Conservation (phyloP, 306 rosid species). For the Dryas alaskensis region DNA sequence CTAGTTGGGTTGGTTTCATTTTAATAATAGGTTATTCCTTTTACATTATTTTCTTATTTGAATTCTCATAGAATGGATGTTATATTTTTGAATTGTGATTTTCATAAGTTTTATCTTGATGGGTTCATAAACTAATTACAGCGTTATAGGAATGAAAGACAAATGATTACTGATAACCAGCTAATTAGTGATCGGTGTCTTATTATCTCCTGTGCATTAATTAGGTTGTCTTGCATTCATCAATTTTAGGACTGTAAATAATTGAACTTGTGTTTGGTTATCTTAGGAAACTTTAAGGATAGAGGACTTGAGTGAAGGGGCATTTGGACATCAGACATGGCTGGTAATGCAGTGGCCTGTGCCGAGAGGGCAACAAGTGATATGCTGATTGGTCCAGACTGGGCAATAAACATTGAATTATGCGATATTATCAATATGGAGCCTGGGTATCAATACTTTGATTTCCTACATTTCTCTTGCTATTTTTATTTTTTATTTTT, state of each 20-base stretch:
- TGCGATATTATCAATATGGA: slow-evolving; percentile 85
- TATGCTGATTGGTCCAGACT: slow-evolving; percentile 91
- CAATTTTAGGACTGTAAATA: neutral
- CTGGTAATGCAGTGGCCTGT: slow-evolving; percentile 70
- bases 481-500: neutral
- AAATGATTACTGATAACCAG: neutral
- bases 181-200: neutral
- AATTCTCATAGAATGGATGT: neutral
- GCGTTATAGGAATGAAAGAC: neutral
- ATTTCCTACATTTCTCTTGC: neutral
- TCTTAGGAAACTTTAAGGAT: slow-evolving; percentile 28
- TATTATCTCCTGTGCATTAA: no score
- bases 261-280: slow-evolving; percentile 24
- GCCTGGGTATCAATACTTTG: slow-evolving; percentile 60
- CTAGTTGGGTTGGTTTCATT: neutral
- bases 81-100: neutral
- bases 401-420: slow-evolving; percentile 91
- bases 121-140: neutral
- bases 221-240: neutral
- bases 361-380: slow-evolving; percentile 97
- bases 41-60: neutral
- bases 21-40: neutral
- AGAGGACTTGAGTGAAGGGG: slow-evolving; percentile 21
- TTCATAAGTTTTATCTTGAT: neutral
- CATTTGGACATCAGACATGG: slow-evolving; percentile 41